These are phyloP conservation scores for Coffea eugenioides DNA, from an alignment of 257 asterid species.

Conservation along the genomic window DNA sequence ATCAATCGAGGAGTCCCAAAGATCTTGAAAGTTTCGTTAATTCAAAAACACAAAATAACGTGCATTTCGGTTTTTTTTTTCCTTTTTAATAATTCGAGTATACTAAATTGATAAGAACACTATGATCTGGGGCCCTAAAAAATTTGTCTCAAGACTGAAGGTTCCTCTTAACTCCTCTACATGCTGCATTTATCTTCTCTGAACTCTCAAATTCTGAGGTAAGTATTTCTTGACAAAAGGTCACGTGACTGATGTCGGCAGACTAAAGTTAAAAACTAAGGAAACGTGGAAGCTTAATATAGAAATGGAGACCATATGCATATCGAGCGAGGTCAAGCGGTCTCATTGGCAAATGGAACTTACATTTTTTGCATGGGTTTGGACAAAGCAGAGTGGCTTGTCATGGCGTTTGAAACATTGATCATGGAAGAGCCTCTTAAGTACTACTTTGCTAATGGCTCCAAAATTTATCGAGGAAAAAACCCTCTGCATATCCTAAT, in stretches of 20 bases:
- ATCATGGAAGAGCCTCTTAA: neutral
- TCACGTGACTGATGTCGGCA: conserved; percentile 41
- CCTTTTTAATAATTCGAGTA: no score
- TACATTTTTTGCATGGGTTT: neutral
- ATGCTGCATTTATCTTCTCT: neutral
- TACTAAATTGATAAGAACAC: neutral
- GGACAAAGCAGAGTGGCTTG: conserved; percentile 23
- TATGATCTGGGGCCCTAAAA: neutral
- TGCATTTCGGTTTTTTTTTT: no score
- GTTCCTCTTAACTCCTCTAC: neutral
- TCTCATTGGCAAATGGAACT: conserved; percentile 2
- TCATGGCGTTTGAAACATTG: conserved; percentile 20
- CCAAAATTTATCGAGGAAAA: neutral
- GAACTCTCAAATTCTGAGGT: neutral
- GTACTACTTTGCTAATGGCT: conserved; percentile 21
- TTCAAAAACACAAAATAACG: no score
- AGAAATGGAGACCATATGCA: conserved; percentile 1
- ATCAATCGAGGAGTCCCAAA: neutral
- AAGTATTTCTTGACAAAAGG: neutral
- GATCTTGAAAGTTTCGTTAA: no score
- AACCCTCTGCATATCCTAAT: neutral
- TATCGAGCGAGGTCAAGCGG: neutral
- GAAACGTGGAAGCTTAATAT: conserved; percentile 5
- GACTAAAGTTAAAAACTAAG: neutral
- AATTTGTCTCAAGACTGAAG: neutral